Evolutionary conservation across 139 green algal genomes (phyloP), one percentile per base, ranked within the genome.

Genomic region (Chlorella ohadii): DNA sequence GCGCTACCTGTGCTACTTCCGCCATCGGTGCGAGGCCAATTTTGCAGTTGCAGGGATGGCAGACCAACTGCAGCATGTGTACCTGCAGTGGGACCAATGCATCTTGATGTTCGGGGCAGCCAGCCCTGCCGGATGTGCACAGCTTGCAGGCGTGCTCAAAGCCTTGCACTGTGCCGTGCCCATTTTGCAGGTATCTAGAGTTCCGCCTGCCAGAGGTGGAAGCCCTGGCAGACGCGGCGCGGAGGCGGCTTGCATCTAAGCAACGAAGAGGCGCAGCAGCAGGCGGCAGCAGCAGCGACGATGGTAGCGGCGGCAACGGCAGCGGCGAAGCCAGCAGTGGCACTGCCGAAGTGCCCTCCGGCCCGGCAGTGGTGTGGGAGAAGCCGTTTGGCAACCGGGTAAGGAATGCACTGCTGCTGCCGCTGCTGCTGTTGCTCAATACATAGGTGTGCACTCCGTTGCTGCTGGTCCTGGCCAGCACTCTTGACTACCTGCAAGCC

Each of bases 201-300:
- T 97, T 94, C 57, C 81, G 94, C 11, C 47, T 90, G 3, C 80
- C 94, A 0, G 94, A 98, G 72, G 16, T 97, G 0, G 77, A 94
- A 47, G 81, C 92, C 1, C 17, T 95, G 19, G 93, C 93, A 17
- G 57, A 82, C 22, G 51, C 51, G 12, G 51, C 51, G 15, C 51
- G 51, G 51, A 9, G 51, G 51, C 51, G 51, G 25, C 82, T 92
- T 25, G 57, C 70, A 27, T 2, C 38, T 36, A 63, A 67, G 5
- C 55, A 31, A 12, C 28, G 67, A 5, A 17, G 74, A 55, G 19
- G 47, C 19, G 2, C 31, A 13, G 51, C 51, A 22, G 11, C n/a
- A 25, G 72, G 22, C n/a, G 16, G 19, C 1, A 66, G 33, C 55
- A 70, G 20, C 36, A 27, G 57, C 75, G 22, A 36, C 36, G 38